Evolutionary conservation across 1,284 basidiomycete genomes (phyloP), one percentile per base, ranked within the genome.

Genomic region (Ustanciosporium gigantosporum): DNA sequence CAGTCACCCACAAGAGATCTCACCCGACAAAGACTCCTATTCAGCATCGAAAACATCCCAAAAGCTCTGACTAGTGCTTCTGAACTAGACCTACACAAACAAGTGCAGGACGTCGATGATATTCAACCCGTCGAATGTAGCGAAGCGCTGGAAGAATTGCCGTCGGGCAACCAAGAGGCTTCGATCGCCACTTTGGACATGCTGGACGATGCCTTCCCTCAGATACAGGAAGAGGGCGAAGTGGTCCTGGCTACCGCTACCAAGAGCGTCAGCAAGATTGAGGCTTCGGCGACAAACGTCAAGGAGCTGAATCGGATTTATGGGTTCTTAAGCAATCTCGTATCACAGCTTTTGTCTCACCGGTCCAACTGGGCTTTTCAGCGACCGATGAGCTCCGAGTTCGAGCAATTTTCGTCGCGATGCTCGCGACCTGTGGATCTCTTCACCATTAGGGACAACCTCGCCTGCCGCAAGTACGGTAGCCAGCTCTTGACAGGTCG

Each of bases 1-100:
- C 46, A 52, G 19, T 66, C 62, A 16, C 62, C 62, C 7, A 60
- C 62, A 9, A 50, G 62, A 24, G 56, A 66, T 19, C 38, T 66
- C 15, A 51, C 51, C 22, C 46, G 57, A 22, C 44, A 39, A 29
- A 41, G 45, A 3, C 37, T 29, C 8, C 44, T 46, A 14, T 17
- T 44, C 21, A 11, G 45, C 16, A 24, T 41, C 14, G 40, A 24
- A 4, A 36, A 37, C 34, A 31, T 36, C 25, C n/a, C 25, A 9
- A 27, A 6, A 4, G 32, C 32, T 17, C 25, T 36, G 16, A 25
- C 14, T 35, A 19, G 14, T 19, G 27, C 27, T 9, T 9, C n/a
- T 29, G 27, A 29, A n/a, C 27, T 29, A 9, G n/a, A n/a, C n/a
- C n/a, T n/a, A n/a, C n/a, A n/a, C n/a, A 29, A 29, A 29, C 9